These are phyloP conservation scores for Mucor velutinosus DNA, from an alignment of 371 early-diverging fungal species.

Conservation along the genomic window DNA sequence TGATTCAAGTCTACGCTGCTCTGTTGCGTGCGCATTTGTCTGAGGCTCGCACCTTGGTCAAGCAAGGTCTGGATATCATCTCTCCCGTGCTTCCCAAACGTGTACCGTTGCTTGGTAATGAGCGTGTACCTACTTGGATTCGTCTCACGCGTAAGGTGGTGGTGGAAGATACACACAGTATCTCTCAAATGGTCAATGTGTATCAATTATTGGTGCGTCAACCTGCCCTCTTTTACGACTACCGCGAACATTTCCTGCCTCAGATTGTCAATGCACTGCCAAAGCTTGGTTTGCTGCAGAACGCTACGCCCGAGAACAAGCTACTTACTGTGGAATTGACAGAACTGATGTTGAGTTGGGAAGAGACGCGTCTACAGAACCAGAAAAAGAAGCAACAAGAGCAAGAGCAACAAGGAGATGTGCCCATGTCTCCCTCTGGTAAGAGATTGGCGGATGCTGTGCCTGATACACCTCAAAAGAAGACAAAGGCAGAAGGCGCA, in stretches of 20 bases:
- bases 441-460: conserved; percentile 18
- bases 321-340: conserved; percentile 86
- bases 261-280: conserved; percentile 85
- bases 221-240: conserved; percentile 85
- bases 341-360: conserved; percentile 90
- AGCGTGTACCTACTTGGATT: conserved; percentile 82
- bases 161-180: conserved; percentile 88
- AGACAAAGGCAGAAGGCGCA: conserved; percentile 9
- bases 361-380: conserved; percentile 54
- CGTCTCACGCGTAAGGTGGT: conserved; percentile 86
- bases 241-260: conserved; percentile 86
- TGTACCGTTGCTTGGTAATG: conserved; percentile 45
- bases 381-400: conserved; percentile 19
- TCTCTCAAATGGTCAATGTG: conserved; percentile 85
- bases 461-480: conserved; percentile 13
- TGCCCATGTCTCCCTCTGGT: neutral
- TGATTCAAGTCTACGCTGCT: conserved; percentile 88
- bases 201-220: conserved; percentile 91
- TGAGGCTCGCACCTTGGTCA: conserved; percentile 82
- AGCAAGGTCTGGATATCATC: conserved; percentile 93
- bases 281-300: conserved; percentile 88
- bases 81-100: conserved; percentile 89
- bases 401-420: neutral
- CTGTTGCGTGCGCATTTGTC: conserved; percentile 85
- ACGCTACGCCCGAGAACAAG: conserved; percentile 86